A percentile compares a stretch with the other conserved stretches of the same genome.
Conservation (phyloP, 75 land plant genomes). For the Adiantum capillusveneris region DNA sequence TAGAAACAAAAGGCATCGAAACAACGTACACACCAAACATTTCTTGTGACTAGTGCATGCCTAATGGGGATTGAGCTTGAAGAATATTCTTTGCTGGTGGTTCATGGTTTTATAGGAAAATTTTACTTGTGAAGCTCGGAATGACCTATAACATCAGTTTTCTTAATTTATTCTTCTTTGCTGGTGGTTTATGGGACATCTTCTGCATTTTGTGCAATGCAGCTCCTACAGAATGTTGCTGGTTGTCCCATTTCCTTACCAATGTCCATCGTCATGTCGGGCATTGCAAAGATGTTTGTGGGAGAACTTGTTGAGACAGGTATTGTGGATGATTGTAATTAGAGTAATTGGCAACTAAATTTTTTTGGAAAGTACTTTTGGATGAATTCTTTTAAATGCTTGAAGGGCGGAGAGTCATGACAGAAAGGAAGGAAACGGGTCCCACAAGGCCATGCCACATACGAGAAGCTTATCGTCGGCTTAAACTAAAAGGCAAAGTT, state of each 20-base stretch:
- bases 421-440: slow-evolving; percentile 75
- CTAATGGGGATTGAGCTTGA: too few relatives aligned
- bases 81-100: too few relatives aligned
- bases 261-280: slow-evolving; percentile 92
- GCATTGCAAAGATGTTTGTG: slow-evolving; percentile 96
- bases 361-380: neutral
- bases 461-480: slow-evolving; percentile 80
- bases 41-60: too few relatives aligned
- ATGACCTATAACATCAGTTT: too few relatives aligned
- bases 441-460: slow-evolving; percentile 93
- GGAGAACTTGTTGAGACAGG: slow-evolving; percentile 96
- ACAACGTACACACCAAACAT: too few relatives aligned
- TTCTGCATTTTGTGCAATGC: too few relatives aligned
- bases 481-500: slow-evolving; percentile 90
- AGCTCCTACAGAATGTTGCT: slow-evolving; percentile 77
- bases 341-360: slow-evolving; percentile 5
- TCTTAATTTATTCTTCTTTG: too few relatives aligned
- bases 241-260: slow-evolving; percentile 85
- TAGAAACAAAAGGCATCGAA: too few relatives aligned
- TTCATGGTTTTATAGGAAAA: too few relatives aligned
- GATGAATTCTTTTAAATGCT: neutral
- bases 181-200: too few relatives aligned
- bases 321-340: slow-evolving; percentile 1
- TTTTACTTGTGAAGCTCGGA: too few relatives aligned
- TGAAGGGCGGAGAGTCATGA: slow-evolving; percentile 83